These are phyloP conservation scores for Alternaria gansuensis DNA, from an alignment of 2,329 filamentous ascomycete species.

Conservation along the genomic window DNA sequence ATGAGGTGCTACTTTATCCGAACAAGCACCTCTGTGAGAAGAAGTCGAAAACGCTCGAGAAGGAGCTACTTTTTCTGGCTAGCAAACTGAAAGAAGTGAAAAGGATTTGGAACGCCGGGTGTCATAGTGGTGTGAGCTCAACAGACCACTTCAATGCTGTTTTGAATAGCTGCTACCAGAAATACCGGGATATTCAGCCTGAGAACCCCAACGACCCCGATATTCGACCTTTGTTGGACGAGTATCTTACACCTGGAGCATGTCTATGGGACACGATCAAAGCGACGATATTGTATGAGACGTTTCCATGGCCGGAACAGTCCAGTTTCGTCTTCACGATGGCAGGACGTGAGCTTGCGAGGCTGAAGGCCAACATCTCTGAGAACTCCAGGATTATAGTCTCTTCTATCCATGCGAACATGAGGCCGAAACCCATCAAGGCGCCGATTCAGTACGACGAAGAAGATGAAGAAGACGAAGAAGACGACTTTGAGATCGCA, in stretches of 20 bases:
- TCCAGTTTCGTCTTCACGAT: conserved; percentile 51
- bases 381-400: conserved; percentile 28
- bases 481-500: conserved; percentile 33
- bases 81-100: conserved; percentile 12
- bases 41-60: conserved; percentile 11
- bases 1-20: conserved; percentile 31
- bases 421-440: conserved; percentile 48
- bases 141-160: conserved; percentile 23
- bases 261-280: conserved; percentile 57
- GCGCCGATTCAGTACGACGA: conserved; percentile 20
- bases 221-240: conserved; percentile 26
- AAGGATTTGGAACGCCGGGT: conserved; percentile 17
- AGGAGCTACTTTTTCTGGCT: conserved; percentile 21
- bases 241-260: conserved; percentile 21
- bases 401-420: conserved; percentile 32
- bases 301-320: conserved; percentile 28
- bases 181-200: conserved; percentile 36
- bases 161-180: conserved; percentile 31
- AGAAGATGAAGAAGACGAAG: conserved; percentile 28
- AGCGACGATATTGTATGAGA: conserved; percentile 55
- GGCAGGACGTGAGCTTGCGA: conserved; percentile 53
- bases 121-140: conserved; percentile 5
- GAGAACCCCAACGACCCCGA: conserved; percentile 16
- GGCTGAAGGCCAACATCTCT: conserved; percentile 44
- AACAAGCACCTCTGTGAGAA: conserved; percentile 10